These are phyloP conservation scores for Cyclaneusma minus DNA, from an alignment of 2,329 filamentous ascomycete species.

Conservation along the genomic window DNA sequence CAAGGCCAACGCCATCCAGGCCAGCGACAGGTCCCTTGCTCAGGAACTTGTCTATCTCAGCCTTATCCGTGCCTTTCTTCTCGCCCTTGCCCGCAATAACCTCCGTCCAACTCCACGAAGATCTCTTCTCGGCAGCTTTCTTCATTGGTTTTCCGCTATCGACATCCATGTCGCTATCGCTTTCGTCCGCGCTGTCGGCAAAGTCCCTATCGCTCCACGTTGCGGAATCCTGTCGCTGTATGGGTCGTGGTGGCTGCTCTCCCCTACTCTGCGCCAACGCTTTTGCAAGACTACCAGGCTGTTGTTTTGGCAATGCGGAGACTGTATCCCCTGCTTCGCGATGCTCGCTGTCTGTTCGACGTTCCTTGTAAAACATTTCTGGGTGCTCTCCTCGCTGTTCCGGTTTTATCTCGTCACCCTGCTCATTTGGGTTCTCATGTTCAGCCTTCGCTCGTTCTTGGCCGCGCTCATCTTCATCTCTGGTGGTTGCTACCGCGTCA, in stretches of 20 bases:
- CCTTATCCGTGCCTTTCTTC: constrained; percentile 8
- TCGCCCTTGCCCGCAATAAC: constrained; percentile 32
- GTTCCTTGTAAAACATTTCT: constrained; percentile 13
- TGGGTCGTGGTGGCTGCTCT: constrained; percentile 2
- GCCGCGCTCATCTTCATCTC: constrained; percentile 52
- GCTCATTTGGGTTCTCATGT: constrained; percentile 36
- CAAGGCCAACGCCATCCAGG: not conserved
- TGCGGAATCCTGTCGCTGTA: constrained; percentile 30
- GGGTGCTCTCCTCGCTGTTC: constrained; percentile 4
- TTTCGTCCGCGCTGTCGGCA: constrained; percentile 35
- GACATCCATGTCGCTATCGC: constrained; percentile 25
- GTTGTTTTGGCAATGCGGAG: constrained; percentile 11
- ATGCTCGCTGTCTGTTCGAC: constrained; percentile 29
- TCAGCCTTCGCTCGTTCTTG: constrained; percentile 52
- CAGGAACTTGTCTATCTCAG: constrained; percentile 12
- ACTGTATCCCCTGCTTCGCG: constrained; percentile 25
- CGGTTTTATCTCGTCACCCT: constrained; percentile 49
- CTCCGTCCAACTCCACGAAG: constrained; percentile 37
- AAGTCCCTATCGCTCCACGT: constrained; percentile 54
- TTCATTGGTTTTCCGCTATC: constrained; percentile 8
- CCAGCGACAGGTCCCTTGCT: constrained; percentile 2
- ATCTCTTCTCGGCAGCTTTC: constrained; percentile 7
- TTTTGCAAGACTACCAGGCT: constrained; percentile 8
- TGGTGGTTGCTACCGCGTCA: constrained; percentile 44
- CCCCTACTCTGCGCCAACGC: constrained; percentile 5